phyloP scores from a whole-genome alignment of 2,329 filamentous ascomycete species.

The Trichoderma gracile region DNA sequence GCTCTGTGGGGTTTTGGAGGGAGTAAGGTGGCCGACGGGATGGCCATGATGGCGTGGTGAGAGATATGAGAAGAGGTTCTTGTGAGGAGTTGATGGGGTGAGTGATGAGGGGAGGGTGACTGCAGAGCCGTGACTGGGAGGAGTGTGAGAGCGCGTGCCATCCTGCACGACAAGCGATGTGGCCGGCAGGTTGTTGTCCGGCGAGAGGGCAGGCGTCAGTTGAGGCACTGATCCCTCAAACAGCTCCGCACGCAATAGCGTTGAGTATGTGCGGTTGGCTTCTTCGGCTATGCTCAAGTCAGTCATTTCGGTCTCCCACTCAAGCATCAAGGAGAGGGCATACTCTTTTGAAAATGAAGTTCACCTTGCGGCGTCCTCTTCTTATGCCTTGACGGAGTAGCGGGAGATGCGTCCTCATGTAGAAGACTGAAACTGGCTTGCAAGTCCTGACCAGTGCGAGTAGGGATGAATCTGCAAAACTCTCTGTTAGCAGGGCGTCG shows the following conservation, averaged over 20 bases:
- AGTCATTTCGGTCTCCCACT: background rate
- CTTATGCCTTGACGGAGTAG: slow-evolving; percentile 82
- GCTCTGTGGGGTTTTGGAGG: slow-evolving; percentile 84
- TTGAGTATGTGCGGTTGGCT: slow-evolving; percentile 90
- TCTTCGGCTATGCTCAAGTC: slow-evolving; percentile 66
- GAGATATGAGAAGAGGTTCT: slow-evolving; percentile 93
- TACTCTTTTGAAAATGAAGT: slow-evolving; percentile 91
- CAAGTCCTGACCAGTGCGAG: slow-evolving; percentile 87
- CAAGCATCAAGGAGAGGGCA: slow-evolving; percentile 36
- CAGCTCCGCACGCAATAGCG: slow-evolving; percentile 82
- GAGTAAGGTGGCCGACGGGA: slow-evolving; percentile 79
- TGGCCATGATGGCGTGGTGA: slow-evolving; percentile 70
- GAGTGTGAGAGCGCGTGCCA: slow-evolving; percentile 75
- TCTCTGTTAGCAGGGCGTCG: slow-evolving; percentile 30
- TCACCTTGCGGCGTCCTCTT: slow-evolving; percentile 86
- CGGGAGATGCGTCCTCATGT: slow-evolving; percentile 89
- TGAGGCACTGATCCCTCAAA: slow-evolving; percentile 91
- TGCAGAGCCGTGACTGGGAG: slow-evolving; percentile 65
- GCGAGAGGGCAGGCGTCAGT: slow-evolving; percentile 63
- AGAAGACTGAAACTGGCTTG: slow-evolving; percentile 90
- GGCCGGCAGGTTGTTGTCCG: slow-evolving; percentile 55
- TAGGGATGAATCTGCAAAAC: slow-evolving; percentile 83
- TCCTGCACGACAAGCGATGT: slow-evolving; percentile 58
- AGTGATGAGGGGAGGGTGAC: slow-evolving; percentile 69
- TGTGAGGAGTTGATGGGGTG: slow-evolving; percentile 93